phyloP scores from a whole-genome alignment of 73 alveolate genomes.

The Paramecium bursaria region DNA sequence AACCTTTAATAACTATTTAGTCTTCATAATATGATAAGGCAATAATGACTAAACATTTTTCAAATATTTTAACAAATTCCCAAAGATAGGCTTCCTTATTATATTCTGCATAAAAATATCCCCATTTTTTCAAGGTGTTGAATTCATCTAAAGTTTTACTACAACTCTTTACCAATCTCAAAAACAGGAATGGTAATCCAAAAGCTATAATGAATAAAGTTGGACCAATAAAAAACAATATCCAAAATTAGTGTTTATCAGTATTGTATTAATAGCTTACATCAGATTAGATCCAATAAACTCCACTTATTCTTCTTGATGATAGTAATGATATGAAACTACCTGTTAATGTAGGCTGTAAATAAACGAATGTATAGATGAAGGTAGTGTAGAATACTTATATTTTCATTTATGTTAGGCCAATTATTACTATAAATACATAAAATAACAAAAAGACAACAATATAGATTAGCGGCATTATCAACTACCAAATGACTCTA shows the following conservation, averaged over 20 bases:
- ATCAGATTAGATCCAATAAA: constrained; percentile 45
- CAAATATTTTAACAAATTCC: constrained; percentile 68
- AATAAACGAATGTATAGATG: constrained; percentile 33
- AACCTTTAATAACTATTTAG: constrained; percentile 29
- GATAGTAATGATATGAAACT: constrained; percentile 36
- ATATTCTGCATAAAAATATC: constrained; percentile 61
- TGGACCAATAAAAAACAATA: constrained; percentile 15
- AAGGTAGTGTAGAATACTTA: constrained; percentile 24
- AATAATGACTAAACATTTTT: constrained; percentile 36
- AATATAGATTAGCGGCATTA: constrained; percentile 37
- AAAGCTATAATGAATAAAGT: constrained; percentile 25
- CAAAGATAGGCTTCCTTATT: constrained; percentile 58
- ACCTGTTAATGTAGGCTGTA: constrained; percentile 45
- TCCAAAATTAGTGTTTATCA: constrained; percentile 15
- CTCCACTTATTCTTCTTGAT: constrained; percentile 1
- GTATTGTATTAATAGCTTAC: constrained; percentile 47
- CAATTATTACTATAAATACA: neutral
- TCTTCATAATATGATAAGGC: constrained; percentile 39
- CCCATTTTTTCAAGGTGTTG: neutral
- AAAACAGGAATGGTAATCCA: constrained; percentile 10
- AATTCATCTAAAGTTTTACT: neutral
- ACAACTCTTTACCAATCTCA: neutral
- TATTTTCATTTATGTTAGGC: neutral
- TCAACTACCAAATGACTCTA: constrained; percentile 45
- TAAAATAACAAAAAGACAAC: constrained; percentile 26